phyloP scores from a whole-genome alignment of 352 stramenopile genomes.

The Globisporangium nunn region DNA sequence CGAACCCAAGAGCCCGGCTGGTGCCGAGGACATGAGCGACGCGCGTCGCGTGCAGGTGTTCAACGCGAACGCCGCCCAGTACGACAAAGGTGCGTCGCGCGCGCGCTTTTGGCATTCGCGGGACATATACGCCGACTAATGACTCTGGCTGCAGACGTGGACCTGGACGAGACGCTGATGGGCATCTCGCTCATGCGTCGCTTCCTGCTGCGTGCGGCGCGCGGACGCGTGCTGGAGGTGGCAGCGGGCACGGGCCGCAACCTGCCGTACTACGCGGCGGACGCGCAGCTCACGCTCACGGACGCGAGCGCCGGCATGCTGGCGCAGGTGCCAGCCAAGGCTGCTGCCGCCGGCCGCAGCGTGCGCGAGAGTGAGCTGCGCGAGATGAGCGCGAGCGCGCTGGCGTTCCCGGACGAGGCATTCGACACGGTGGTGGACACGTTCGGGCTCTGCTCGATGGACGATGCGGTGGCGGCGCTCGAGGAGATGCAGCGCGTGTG shows the following conservation, averaged over 20 bases:
- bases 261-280: constrained; percentile 80
- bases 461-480: constrained; percentile 89
- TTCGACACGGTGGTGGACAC: constrained; percentile 97
- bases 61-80: constrained; percentile 61
- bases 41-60: constrained; percentile 53
- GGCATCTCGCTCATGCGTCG: constrained; percentile 77
- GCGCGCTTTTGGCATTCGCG: not conserved
- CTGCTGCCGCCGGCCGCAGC: constrained; percentile 15
- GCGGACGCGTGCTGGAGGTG: constrained; percentile 89
- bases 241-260: constrained; percentile 93
- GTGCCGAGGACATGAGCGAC: constrained; percentile 32
- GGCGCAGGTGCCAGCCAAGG: constrained; percentile 29
- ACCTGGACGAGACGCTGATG: constrained; percentile 70
- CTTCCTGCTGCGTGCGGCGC: constrained; percentile 63
- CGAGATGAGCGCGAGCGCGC: constrained; percentile 51
- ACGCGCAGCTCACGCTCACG: constrained; percentile 45
- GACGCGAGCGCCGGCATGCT: constrained; percentile 79
- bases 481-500: constrained; percentile 93
- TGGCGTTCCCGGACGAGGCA: constrained; percentile 57
- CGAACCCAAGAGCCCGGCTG: constrained; percentile 31
- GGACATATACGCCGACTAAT: too few relatives aligned
- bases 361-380: constrained; percentile 25
- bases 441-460: constrained; percentile 94
- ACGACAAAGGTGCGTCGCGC: constrained; percentile 43
- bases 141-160: constrained; percentile 34